Evolutionary conservation across 768 basidiomycete genomes (phyloP), one percentile per base, ranked within the genome.

Genomic region (Trametes cubensis): DNA sequence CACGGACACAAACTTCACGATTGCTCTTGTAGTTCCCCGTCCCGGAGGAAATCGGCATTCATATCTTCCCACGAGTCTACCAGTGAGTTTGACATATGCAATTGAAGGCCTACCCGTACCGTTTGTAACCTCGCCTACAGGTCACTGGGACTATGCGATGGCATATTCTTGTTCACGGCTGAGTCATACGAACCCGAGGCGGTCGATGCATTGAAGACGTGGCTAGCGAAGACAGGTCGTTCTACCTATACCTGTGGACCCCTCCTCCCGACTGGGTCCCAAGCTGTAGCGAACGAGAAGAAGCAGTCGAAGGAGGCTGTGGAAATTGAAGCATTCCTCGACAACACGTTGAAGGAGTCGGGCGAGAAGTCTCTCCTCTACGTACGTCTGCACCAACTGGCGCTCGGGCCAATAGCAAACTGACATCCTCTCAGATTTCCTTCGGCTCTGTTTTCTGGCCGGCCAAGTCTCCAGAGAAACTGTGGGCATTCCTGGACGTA

Each of bases 371-470:
- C 70, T 6, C n/a, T 70, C 47, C 56, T 58, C 38, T 28, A 28
- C 28, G 28, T 28, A 7, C 3, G 28, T 28, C n/a, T n/a, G n/a
- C n/a, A n/a, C n/a, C n/a, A n/a, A n/a, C n/a, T n/a, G n/a, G n/a
- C n/a, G n/a, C n/a, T n/a, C n/a, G n/a, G n/a, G n/a, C n/a, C n/a
- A n/a, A n/a, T n/a, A n/a, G n/a, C n/a, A n/a, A n/a, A n/a, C n/a
- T n/a, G n/a, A n/a, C n/a, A n/a, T 28, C 28, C 28, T 4, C 28
- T 28, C 28, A 67, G 69, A 55, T 70, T 21, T 64, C 65, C 0
- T 67, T 70, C 42, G 69, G 69, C 14, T 60, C 66, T 18, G 4
- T 64, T 1, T 66, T 55, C 42, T 70, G 69, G 69, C 62, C 68
- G 10, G 34, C 52, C 5, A 55, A 63, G 21, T 42, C 48, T 7